Evolutionary conservation across 2,329 filamentous ascomycete species (phyloP).

Genomic region (Tolypocladium endophyticum): DNA sequence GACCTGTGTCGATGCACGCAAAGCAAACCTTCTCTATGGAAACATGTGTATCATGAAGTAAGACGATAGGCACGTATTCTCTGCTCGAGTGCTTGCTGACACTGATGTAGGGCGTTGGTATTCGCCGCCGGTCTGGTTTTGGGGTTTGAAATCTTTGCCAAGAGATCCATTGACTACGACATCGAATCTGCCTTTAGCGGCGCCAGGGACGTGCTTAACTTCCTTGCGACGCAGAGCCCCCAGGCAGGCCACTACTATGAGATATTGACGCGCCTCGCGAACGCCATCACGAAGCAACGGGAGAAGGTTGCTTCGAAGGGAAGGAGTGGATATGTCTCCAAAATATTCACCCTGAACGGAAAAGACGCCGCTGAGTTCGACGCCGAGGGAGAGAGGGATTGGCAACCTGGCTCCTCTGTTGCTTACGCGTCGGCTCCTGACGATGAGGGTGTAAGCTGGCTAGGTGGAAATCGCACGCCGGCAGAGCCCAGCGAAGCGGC

Average conservation of each 20-base stretch:
- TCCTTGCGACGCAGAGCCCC: conserved; percentile 36
- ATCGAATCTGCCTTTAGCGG: conserved; percentile 38
- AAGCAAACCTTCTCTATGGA: conserved; percentile 30
- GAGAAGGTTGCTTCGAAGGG: conserved; percentile 10
- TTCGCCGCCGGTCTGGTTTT: conserved; percentile 48
- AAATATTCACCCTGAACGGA: conserved; percentile 11
- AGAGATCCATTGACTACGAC: conserved; percentile 30
- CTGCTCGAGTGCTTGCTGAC: background rate
- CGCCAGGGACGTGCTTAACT: conserved; percentile 37
- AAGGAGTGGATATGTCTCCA: conserved; percentile 16
- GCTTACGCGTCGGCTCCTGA: background rate
- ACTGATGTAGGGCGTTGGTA: conserved; percentile 31
- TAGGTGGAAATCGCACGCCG: conserved; percentile 1
- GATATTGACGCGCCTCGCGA: conserved; percentile 36
- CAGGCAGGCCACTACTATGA: conserved; percentile 48
- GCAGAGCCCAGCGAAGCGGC: conserved; percentile 5
- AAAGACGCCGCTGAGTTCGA: background rate
- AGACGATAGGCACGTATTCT: conserved; percentile 6
- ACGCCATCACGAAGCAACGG: conserved; percentile 31
- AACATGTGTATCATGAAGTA: conserved; percentile 53
- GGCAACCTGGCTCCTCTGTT: background rate
- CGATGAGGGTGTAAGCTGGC: conserved; percentile 5
- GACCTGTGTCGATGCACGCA: conserved; percentile 37
- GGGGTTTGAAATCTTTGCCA: conserved; percentile 44
- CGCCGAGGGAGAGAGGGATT: background rate